phyloP scores from a whole-genome alignment of 805 yeast species.

The Candida maltosa region DNA sequence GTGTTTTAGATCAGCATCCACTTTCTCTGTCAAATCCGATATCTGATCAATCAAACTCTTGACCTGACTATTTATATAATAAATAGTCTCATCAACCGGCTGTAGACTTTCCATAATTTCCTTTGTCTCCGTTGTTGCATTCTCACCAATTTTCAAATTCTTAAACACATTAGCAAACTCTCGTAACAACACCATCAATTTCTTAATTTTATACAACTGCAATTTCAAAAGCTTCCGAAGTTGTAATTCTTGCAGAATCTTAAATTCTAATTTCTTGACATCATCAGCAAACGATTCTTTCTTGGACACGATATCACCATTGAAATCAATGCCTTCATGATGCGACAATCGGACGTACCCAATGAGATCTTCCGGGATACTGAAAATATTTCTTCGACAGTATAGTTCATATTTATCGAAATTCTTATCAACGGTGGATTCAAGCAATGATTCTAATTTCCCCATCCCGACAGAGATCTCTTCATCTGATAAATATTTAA shows the following conservation, averaged over 20 bases:
- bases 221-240: constrained; percentile 38
- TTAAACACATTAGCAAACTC: constrained; percentile 27
- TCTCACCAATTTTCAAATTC: constrained; percentile 16
- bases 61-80: constrained; percentile 43
- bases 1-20: constrained; percentile 19
- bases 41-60: constrained; percentile 32
- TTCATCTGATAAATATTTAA: constrained; percentile 13
- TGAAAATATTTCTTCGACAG: constrained; percentile 70
- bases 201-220: constrained; percentile 36
- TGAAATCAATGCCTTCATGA: constrained; percentile 51
- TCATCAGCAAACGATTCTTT: constrained; percentile 21
- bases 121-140: constrained; percentile 11
- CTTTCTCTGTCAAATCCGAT: constrained; percentile 20
- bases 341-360: constrained; percentile 71
- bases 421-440: constrained; percentile 70
- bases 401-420: constrained; percentile 87
- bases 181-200: constrained; percentile 28
- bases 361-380: constrained; percentile 63
- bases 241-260: constrained; percentile 42
- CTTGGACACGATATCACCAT: constrained; percentile 1
- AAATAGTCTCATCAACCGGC: constrained; percentile 47
- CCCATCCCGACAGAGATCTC: constrained; percentile 80
- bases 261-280: constrained; percentile 29
- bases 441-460: constrained; percentile 71
- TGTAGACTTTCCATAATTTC: constrained; percentile 30